Evolutionary conservation across 2,329 filamentous ascomycete genomes (phyloP).

Genomic region (Ampelomyces quisqualis): DNA sequence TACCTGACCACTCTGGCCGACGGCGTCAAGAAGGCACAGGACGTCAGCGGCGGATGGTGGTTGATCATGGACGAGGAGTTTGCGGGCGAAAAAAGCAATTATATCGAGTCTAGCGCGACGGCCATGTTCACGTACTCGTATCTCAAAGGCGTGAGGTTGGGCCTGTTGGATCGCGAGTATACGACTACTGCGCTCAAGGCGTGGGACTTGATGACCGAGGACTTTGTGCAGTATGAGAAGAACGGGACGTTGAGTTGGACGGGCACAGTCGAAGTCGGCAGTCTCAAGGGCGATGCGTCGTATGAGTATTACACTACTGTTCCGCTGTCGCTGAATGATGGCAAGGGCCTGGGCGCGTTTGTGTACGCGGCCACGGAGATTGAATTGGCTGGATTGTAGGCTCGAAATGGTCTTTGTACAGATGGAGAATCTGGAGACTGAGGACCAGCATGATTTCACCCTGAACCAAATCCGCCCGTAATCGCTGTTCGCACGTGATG

Average conservation of each 20-base stretch:
- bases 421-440: background rate
- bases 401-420: background rate
- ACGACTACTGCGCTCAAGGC: constrained; percentile 46
- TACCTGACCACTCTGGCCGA: constrained; percentile 48
- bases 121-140: constrained; percentile 51
- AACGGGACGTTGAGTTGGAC: constrained; percentile 55
- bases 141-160: constrained; percentile 39
- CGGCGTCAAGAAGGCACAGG: constrained; percentile 48
- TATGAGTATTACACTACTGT: constrained; percentile 51
- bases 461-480: background rate
- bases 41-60: constrained; percentile 58
- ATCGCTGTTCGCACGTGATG: too few species aligned
- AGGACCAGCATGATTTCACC: background rate
- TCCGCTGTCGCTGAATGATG: constrained; percentile 39
- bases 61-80: constrained; percentile 56
- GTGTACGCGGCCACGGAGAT: constrained; percentile 42
- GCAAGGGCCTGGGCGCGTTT: constrained; percentile 47
- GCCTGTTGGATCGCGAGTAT: constrained; percentile 40
- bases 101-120: constrained; percentile 60
- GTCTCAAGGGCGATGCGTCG: constrained; percentile 51
- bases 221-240: constrained; percentile 49
- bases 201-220: constrained; percentile 47
- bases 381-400: constrained; percentile 20
- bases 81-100: constrained; percentile 54
- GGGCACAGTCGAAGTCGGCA: constrained; percentile 56